Base-by-base conservation (phyloP, 2,329 filamentous ascomycete species). In the Exserohilum turcica region DNA sequence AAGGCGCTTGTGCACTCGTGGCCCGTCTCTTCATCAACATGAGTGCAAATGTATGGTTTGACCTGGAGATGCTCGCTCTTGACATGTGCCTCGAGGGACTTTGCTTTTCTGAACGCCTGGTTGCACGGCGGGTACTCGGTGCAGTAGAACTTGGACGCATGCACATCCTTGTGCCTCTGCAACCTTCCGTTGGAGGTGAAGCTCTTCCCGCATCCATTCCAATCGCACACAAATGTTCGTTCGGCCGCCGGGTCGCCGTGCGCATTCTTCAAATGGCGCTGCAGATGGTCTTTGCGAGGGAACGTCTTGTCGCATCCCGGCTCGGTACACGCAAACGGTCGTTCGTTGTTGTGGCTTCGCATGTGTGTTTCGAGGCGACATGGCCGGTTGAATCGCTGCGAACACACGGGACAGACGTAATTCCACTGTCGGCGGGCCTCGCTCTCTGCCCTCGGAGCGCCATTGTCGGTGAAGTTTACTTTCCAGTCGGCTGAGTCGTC, bases 311-410 rank as follows among this genome's bases (percentile, higher is more conserved):
- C 84, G 70, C 93, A 97, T 36, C 77, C 86, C 5, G 81, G 77
- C 57, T 88, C 82, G 2, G 81, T 78, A 68, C 93, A 97, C 33
- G 81, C 80, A 73, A 89, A 95, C 0, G 91, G 86, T 1, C 92
- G 86, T 63, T 93, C 90, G 63, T 93, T 91, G 47, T 86, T 93
- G 73, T 97, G 93, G 1, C 89, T 92, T 59, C 91, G 84, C 19
- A 93, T 77, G 68, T 97, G 93, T 13, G 61, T 86, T 54, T 88
- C 82, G 3, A 97, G 81, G 24, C 91, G 86, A 29, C 89, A 89
- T 0, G 91, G 92, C 3, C 93, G 87, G 73, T 96, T 96, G 79
- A 94, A 97, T 6, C 87, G 86, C 76, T 95, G 95, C 52, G 79
- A 77, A 71, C 93, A 97, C 59, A 81, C 87, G 0, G 88, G 86